Evolutionary conservation across 345 rosid species (phyloP), one percentile per base, ranked within the genome.

Genomic region (Angophora floribunda): DNA sequence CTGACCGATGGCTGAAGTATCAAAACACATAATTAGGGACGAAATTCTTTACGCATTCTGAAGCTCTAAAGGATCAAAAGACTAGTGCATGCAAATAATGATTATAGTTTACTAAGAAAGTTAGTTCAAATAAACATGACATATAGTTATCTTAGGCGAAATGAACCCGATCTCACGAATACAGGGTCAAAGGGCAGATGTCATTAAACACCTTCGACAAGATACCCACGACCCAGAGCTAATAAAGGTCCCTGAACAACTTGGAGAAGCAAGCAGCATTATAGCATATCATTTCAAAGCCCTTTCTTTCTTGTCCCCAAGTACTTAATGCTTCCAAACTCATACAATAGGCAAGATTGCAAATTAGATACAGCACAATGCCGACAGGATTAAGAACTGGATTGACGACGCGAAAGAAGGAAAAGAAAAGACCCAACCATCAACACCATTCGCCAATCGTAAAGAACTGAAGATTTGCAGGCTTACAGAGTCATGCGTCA

Each of bases 401-500:
- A 36, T 70, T 10, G 44, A 5, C 24, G 24, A 17, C 80, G 9
- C 47, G 3, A 36, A 75, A 75, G 19, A 75, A 11, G 3, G 4
- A 36, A 75, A 41, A 5, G 28, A 21, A 36, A 75, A 36, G 49
- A 36, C 82, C 26, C 26, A 11, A 19, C 82, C 82, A 0, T 44
- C 49, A 19, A 41, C 49, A 75, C 47, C 82, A 10, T 44, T 19
- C 82, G 26, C 24, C 82, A 75, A 41, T 75, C 49, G 82, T 36
- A 36, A 19, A 36, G 82, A 75, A 13, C 70, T 9, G 51, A 59
- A 52, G 45, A 2, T 44, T 75, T 75, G 3, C 67, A 19, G 28
- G 91, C 96, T 95, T 93, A 98, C 99, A 51, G 99, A 96, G 92
- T 98, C 99, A 91, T 98, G 99, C 65, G 99, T 98, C 94, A 98